Conservation (phyloP, 1,284 basidiomycete genomes). For the Moesziomyces globuligerus region DNA sequence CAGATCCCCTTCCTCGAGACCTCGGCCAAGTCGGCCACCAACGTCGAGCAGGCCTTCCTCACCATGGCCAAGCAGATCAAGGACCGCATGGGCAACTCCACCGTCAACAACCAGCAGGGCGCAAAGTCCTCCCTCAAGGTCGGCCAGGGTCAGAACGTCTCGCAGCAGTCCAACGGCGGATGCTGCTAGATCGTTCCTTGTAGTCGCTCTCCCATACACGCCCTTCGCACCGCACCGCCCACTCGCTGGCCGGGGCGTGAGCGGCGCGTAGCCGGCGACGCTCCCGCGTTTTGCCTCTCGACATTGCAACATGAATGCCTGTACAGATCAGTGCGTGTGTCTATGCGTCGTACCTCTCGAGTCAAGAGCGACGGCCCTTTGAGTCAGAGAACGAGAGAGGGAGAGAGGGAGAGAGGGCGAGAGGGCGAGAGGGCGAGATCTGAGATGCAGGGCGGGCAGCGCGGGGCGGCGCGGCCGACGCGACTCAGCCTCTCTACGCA, state of each 20-base stretch:
- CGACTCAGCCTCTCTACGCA: too few species aligned
- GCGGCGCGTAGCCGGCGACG: not conserved
- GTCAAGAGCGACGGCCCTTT: too few species aligned
- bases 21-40: slow-evolving; percentile 69
- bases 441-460: too few species aligned
- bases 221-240: not conserved
- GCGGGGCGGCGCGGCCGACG: too few species aligned
- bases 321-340: slow-evolving; percentile 14
- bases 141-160: slow-evolving; percentile 64
- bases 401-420: too few species aligned
- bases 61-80: slow-evolving; percentile 70
- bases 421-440: too few species aligned
- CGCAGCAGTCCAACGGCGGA: slow-evolving; percentile 56
- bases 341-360: too few species aligned
- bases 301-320: slow-evolving; percentile 19
- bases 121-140: slow-evolving; percentile 66
- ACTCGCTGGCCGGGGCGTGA: not conserved
- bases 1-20: slow-evolving; percentile 69
- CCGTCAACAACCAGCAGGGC: slow-evolving; percentile 60
- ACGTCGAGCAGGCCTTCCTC: slow-evolving; percentile 70
- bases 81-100: slow-evolving; percentile 66
- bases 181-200: slow-evolving; percentile 53
- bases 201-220: not conserved
- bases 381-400: too few species aligned
- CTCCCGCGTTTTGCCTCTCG: not conserved